Conservation (phyloP, 2,329 filamentous ascomycete genomes). For the Penicillium sp. region DNA sequence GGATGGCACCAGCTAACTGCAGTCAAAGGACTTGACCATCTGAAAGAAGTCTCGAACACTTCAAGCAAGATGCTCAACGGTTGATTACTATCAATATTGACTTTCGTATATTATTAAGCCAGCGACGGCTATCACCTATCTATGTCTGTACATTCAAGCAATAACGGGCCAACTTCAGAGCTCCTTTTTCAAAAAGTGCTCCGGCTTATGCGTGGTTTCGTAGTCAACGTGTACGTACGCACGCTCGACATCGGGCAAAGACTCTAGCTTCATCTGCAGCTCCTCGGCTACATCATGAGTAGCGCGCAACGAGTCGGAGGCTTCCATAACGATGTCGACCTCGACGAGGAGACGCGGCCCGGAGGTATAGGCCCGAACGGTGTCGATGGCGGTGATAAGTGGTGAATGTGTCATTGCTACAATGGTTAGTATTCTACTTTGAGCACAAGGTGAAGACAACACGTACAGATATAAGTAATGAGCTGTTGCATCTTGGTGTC, state of each 20-base stretch:
- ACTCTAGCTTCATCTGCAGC: constrained; percentile 89
- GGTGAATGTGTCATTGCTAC: constrained; percentile 77
- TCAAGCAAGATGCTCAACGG: too few species aligned
- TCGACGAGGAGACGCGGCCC: constrained; percentile 87
- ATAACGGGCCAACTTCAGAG: constrained; percentile 38
- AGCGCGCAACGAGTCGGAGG: constrained; percentile 61
- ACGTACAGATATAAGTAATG: constrained; percentile 82
- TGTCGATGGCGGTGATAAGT: constrained; percentile 79
- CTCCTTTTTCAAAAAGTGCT: constrained; percentile 67
- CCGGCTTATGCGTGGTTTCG: constrained; percentile 90
- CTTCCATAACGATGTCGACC: constrained; percentile 92
- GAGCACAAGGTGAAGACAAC: not conserved
- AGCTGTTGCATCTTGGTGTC: constrained; percentile 81
- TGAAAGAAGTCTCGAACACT: too few species aligned
- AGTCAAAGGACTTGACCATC: too few species aligned
- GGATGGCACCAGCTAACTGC: too few species aligned
- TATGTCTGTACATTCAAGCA: too few species aligned
- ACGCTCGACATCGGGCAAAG: constrained; percentile 81
- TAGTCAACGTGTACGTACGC: constrained; percentile 97
- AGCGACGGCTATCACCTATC: too few species aligned
- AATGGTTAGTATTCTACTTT: constrained; percentile 7
- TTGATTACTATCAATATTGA: too few species aligned
- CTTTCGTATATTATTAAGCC: too few species aligned
- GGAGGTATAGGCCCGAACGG: constrained; percentile 87
- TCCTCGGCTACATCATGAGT: constrained; percentile 93